These are phyloP conservation scores for Durotheca rogersii DNA, from an alignment of 495 filamentous ascomycete genomes.

Conservation along the genomic window DNA sequence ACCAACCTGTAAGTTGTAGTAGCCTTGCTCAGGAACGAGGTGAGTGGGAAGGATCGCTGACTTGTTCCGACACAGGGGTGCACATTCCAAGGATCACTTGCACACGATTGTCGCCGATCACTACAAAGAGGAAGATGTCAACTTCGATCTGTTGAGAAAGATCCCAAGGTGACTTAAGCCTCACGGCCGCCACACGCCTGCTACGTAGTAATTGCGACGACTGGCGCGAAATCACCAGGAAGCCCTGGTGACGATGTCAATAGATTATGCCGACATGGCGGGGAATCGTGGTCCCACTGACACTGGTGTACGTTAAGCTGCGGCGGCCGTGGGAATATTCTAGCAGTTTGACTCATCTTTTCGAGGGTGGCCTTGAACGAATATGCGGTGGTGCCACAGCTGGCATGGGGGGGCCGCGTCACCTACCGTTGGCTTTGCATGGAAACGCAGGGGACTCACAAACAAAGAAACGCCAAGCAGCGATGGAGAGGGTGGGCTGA, in stretches of 20 bases:
- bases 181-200: constrained; percentile 2
- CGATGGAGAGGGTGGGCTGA: constrained; percentile 18
- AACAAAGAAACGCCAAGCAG: background rate
- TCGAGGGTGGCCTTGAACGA: constrained; percentile 9
- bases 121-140: constrained; percentile 79
- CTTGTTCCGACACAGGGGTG: constrained; percentile 60
- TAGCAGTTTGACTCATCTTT: constrained; percentile 16
- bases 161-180: constrained; percentile 20
- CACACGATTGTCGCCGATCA: constrained; percentile 82
- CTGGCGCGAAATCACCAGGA: background rate
- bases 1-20: constrained; percentile 93
- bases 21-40: background rate
- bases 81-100: constrained; percentile 77
- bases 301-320: background rate
- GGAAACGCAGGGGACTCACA: constrained; percentile 15
- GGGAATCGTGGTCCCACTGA: background rate
- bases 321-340: constrained; percentile 16
- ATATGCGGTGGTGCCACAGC: no score
- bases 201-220: constrained; percentile 20
- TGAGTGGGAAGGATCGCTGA: constrained; percentile 22
- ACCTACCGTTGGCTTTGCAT: constrained; percentile 17
- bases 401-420: constrained; percentile 32
- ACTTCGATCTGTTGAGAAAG: constrained; percentile 51
- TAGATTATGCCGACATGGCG: constrained; percentile 6
- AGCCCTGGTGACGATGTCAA: background rate